Percentiles rank a stretch among this genome's conserved stretches.
Conservation (phyloP, 768 basidiomycete species). For the Suillus cothurnatus region DNA sequence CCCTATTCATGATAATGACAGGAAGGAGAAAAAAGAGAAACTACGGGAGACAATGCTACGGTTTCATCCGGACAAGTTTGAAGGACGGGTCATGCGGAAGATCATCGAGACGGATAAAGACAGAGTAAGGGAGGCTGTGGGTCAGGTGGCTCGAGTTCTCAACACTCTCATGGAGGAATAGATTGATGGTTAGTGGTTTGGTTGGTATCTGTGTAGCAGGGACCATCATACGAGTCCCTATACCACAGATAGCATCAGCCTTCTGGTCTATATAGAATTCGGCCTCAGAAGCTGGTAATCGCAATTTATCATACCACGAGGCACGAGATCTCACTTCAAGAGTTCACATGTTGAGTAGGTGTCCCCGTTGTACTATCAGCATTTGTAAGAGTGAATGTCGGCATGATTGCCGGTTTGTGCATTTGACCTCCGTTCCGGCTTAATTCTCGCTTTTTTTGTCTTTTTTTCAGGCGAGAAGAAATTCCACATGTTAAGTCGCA, state of each 20-base stretch:
- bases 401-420: not conserved
- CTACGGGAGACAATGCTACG: constrained; percentile 69
- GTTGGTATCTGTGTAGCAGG: not conserved
- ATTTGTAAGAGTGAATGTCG: not conserved
- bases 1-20: constrained; percentile 30
- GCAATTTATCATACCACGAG: not conserved
- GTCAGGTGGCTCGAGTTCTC: constrained; percentile 61
- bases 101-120: constrained; percentile 50
- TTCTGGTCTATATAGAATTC: not conserved
- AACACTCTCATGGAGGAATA: constrained; percentile 51
- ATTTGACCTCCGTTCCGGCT: not conserved
- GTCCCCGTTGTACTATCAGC: not conserved
- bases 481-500: not conserved
- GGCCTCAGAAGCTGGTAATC: not conserved
- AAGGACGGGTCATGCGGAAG: constrained; percentile 65
- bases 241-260: too few species aligned
- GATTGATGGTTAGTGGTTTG: not conserved
- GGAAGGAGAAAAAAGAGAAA: constrained; percentile 58
- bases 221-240: too few species aligned
- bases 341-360: not conserved
- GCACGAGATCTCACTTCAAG: not conserved
- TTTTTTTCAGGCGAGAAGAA: not conserved
- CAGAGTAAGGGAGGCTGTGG: constrained; percentile 59
- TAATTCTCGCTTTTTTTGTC: not conserved
- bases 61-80: constrained; percentile 84